Conservation (phyloP, 306 rosid genomes). For the Prunus campanulata region DNA sequence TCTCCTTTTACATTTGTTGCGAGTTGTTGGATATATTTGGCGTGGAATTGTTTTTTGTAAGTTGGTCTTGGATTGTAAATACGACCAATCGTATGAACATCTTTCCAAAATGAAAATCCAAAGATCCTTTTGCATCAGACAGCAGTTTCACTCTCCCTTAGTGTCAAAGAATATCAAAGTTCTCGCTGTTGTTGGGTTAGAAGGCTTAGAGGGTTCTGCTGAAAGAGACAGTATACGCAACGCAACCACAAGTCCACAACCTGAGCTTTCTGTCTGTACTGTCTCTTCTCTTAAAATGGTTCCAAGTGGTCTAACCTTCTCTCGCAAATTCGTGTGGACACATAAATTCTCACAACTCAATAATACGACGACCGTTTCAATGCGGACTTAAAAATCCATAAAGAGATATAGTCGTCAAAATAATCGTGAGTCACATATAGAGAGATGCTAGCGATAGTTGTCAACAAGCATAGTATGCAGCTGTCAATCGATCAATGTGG, state of each 20-base stretch:
- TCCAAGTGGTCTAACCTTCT: background rate
- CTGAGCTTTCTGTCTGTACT: background rate
- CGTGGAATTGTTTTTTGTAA: constrained; percentile 20
- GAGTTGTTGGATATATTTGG: constrained; percentile 15
- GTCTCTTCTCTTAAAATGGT: background rate
- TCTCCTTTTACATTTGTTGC: constrained; percentile 2
- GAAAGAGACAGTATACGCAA: background rate
- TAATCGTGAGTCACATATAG: too few species aligned
- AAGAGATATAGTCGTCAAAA: too few species aligned
- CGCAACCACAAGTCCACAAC: too few species aligned
- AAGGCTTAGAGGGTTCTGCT: too few species aligned
- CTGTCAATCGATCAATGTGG: too few species aligned
- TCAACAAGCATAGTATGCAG: too few species aligned
- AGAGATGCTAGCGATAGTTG: too few species aligned
- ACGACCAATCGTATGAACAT: background rate
- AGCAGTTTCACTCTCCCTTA: background rate
- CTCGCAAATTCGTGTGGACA: background rate
- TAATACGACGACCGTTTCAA: background rate
- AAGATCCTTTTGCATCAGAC: background rate
- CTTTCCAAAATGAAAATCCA: background rate
- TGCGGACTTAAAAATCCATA: too few species aligned
- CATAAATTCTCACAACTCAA: background rate
- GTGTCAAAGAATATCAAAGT: too few species aligned
- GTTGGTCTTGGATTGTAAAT: constrained; percentile 20
- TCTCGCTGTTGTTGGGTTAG: too few species aligned